Conservation (phyloP, 805 yeast species). For the Kodamaea restingae region DNA sequence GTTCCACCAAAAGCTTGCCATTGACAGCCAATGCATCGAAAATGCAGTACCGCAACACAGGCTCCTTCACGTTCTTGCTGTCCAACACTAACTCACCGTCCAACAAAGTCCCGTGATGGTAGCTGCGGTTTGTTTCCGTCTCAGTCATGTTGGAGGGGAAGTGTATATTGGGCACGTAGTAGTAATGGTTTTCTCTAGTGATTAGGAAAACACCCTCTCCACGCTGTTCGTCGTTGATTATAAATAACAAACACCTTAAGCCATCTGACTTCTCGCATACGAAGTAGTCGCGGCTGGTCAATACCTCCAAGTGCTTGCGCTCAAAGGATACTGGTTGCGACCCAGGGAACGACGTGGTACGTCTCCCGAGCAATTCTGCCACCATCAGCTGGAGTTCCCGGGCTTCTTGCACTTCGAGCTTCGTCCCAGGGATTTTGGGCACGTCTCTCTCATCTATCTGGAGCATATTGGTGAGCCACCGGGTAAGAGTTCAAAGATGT, state of each 20-base stretch:
- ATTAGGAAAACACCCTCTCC: slow-evolving; percentile 89
- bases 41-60: slow-evolving; percentile 65
- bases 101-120: slow-evolving; percentile 82
- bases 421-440: slow-evolving; percentile 84
- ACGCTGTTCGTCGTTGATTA: slow-evolving; percentile 60
- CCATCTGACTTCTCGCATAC: slow-evolving; percentile 98
- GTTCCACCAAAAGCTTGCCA: slow-evolving; percentile 62
- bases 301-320: slow-evolving; percentile 60
- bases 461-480: slow-evolving; percentile 21
- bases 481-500: too few species aligned
- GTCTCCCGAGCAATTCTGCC: slow-evolving; percentile 54
- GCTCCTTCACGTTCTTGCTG: slow-evolving; percentile 52
- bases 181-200: slow-evolving; percentile 85
- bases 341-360: slow-evolving; percentile 72
- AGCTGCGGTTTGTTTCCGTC: slow-evolving; percentile 44
- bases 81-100: slow-evolving; percentile 93
- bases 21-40: slow-evolving; percentile 89
- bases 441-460: slow-evolving; percentile 49
- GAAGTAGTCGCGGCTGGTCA: slow-evolving; percentile 71
- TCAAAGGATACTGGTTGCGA: slow-evolving; percentile 94
- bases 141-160: slow-evolving; percentile 57
- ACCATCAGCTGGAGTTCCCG: slow-evolving; percentile 65
- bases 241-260: slow-evolving; percentile 71
- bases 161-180: slow-evolving; percentile 75
- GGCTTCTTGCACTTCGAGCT: slow-evolving; percentile 68